Evolutionary conservation across 208 protist genomes (phyloP).

Genomic region (Angomonas deanei): DNA sequence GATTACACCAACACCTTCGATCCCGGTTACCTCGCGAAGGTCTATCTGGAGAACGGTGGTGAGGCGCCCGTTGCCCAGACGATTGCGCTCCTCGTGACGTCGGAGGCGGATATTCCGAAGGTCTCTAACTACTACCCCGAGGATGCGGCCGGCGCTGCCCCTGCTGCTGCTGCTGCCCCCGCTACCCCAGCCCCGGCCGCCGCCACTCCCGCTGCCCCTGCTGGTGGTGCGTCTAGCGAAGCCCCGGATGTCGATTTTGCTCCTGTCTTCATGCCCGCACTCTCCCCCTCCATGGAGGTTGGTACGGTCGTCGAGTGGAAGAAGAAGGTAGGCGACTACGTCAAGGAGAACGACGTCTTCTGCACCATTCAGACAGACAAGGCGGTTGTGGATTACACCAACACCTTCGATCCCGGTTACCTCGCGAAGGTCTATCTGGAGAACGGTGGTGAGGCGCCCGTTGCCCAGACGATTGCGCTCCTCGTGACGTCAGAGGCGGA

Average conservation of each 20-base stretch:
- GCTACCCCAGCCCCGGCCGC: constrained; percentile 11
- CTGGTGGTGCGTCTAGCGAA: neutral
- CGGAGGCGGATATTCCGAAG: constrained; percentile 76
- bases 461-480: constrained; percentile 85
- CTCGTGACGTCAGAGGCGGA: constrained; percentile 81
- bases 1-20: constrained; percentile 94
- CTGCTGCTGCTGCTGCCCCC: constrained; percentile 20
- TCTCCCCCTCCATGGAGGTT: constrained; percentile 86
- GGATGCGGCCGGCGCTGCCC: constrained; percentile 22
- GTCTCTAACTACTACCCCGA: constrained; percentile 42
- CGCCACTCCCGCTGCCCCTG: neutral
- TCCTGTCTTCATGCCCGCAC: constrained; percentile 70
- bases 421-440: constrained; percentile 93
- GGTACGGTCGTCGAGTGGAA: constrained; percentile 87
- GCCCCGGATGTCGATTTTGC: constrained; percentile 43
- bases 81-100: constrained; percentile 84
- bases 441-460: constrained; percentile 63
- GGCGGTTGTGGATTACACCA: constrained; percentile 95
- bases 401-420: constrained; percentile 91
- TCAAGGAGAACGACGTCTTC: constrained; percentile 92
- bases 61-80: constrained; percentile 70
- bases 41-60: constrained; percentile 80
- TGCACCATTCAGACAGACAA: constrained; percentile 97
- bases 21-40: constrained; percentile 93
- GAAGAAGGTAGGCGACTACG: constrained; percentile 89